Evolutionary conservation across 2,329 filamentous ascomycete species (phyloP), one percentile per base, ranked within the genome.

Genomic region (Huntiella bhutanensis): DNA sequence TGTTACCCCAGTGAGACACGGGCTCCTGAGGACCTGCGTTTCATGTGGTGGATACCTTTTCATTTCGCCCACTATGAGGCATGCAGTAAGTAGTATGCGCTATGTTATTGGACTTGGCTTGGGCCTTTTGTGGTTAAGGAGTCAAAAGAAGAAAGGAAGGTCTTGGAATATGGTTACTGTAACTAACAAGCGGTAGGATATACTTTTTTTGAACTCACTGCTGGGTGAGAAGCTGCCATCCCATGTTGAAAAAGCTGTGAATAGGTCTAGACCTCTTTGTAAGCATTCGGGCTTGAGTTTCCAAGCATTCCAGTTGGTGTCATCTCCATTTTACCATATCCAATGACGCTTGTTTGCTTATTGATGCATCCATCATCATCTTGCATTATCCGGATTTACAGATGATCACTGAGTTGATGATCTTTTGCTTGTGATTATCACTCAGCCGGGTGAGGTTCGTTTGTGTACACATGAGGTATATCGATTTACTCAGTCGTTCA

Each of bases 1-100:
- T 36, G 32, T 17, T 13, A 43, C 41, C 16, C 28, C 33, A 43
- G 34, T 43, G 41, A 34, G 41, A 34, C 41, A 43, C 41, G 32
- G 32, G 34, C 12, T 34, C 41, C 41, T 43, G 13, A 35, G 15
- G 41, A 43, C 15, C 28, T 17, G n/a, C 41, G 41, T 43, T 43
- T 43, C 41, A 43, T 43, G 28, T 43, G 34, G 32, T 34, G 41
- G 32, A 17, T 43, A 43, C 13, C 2, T 36, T 33, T 16, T 19
- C 10, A 43, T 16, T 16, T 43, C n/a, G 11, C 40, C 40, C 19
- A 32, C 40, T 22, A 33, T 11, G 8, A 13, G 40, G 19, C 15
- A 15, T 38, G 35, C 13, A 17, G 7, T 8, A 38, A 38, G 13
- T 38, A 15, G 35, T 17, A 4, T 38, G 35, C 13, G 13, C 16